These are phyloP conservation scores for Paramecium tetraurelia DNA, from an alignment of 73 alveolate species.

Conservation along the genomic window DNA sequence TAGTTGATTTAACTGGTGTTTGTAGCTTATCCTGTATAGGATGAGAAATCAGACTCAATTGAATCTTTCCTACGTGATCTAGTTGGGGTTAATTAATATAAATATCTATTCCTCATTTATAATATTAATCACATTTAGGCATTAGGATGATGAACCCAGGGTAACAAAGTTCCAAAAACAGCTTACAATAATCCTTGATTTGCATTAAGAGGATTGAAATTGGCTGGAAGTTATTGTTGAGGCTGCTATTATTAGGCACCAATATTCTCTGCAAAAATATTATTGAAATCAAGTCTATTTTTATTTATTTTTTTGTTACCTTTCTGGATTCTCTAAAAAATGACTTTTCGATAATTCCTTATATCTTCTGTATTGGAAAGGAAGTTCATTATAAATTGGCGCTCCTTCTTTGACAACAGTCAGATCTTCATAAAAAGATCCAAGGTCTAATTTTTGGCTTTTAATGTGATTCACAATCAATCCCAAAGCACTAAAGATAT, in stretches of 20 bases:
- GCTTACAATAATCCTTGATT: constrained; percentile 30
- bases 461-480: neutral
- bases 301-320: neutral
- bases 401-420: neutral
- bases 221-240: neutral
- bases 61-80: neutral
- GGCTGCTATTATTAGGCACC: neutral
- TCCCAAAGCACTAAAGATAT: neutral
- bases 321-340: constrained; percentile 23
- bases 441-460: neutral
- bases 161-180: neutral
- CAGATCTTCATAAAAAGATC: neutral
- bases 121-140: constrained; percentile 7
- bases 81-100: neutral
- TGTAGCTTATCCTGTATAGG: neutral
- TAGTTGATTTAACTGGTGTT: neutral
- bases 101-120: neutral
- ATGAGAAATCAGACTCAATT: neutral
- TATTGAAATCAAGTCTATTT: constrained; percentile 7
- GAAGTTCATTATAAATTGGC: neutral
- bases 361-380: constrained; percentile 22
- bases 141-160: constrained; percentile 49
- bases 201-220: constrained; percentile 27
- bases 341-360: neutral
- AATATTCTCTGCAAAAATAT: constrained; percentile 20